Base-by-base conservation (phyloP, 306 rosid species). In the Vicia villosa region DNA sequence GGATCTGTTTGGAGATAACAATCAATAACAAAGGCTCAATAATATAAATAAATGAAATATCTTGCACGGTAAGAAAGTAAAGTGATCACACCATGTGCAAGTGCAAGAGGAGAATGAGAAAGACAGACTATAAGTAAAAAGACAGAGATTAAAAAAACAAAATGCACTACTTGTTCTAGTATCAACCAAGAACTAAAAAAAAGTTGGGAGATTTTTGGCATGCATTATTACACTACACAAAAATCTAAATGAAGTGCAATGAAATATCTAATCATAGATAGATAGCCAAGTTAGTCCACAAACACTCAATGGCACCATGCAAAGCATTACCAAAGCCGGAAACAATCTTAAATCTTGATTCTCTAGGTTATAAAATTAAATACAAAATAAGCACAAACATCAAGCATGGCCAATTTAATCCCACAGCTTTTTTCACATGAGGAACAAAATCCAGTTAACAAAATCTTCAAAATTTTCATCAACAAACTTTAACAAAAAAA, bases 1-100 rank as follows among this genome's bases (percentile, higher is more conserved):
- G 97, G 88, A 82, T 88, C 95, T 90, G 75, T 36, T 57, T 46
- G 51, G 54, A 66, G 71, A 70, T 34, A 32, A 75, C 21, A 61
- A 74, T 75, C 30, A 78, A 66, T 41, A 58, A 78, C 22, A 66
- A 20, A 77, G 22, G 66, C 16, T 64, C 66, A 38, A 57, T 2
- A 28, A 70, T 26, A 41, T 8, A 63, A 63, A 19, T 15, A 16
- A 30, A 69, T 61, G 15, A 41, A 61, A 46, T 55, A 15, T 34
- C 26, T 63, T 14, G 41, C 58, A 55, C 19, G 12, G 36, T n/a
- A 52, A 12, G 14, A 13, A 59, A 55, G 63, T 15, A 66, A 54
- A 30, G 36, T 24, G 58, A 16, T 50, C 47, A 68, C 46, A 46
- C 34, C 43, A 47, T 15, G 28, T 16, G 65, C 30, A 58, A 47